Evolutionary conservation across 495 filamentous ascomycete species (phyloP).

Genomic region (Neurospora sp.): DNA sequence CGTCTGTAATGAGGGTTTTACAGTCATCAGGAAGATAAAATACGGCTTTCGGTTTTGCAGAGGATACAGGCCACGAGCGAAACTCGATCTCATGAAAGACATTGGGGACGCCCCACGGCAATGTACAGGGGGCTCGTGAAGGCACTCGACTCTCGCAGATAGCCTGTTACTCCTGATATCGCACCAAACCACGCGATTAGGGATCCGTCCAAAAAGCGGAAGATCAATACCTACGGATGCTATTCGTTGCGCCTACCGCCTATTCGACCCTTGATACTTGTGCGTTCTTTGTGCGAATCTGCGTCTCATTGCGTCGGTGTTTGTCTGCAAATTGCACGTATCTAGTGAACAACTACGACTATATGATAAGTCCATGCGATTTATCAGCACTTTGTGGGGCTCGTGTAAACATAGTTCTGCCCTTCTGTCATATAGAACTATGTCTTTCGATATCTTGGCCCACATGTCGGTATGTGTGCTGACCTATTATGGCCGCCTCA

Average conservation of each 20-base stretch:
- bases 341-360: not conserved
- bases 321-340: not conserved
- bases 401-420: not conserved
- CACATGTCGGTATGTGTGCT: not conserved
- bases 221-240: not conserved
- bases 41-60: constrained; percentile 23
- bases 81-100: constrained; percentile 13
- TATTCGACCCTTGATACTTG: not conserved
- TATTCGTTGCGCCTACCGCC: not conserved
- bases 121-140: constrained; percentile 13
- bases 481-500: not conserved
- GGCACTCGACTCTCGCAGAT: constrained; percentile 10
- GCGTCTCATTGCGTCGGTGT: not conserved
- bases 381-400: not conserved
- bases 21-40: constrained; percentile 40
- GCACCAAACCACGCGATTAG: not conserved
- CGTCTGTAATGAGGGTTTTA: constrained; percentile 50
- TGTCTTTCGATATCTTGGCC: not conserved
- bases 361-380: not conserved
- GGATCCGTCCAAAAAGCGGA: not conserved
- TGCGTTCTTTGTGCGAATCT: not conserved
- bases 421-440: too few relatives aligned
- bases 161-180: constrained; percentile 1
- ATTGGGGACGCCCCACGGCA: constrained; percentile 14
- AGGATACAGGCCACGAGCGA: constrained; percentile 23